These are phyloP conservation scores for Rosa rugosa DNA, from an alignment of 306 rosid genomes.

Conservation along the genomic window DNA sequence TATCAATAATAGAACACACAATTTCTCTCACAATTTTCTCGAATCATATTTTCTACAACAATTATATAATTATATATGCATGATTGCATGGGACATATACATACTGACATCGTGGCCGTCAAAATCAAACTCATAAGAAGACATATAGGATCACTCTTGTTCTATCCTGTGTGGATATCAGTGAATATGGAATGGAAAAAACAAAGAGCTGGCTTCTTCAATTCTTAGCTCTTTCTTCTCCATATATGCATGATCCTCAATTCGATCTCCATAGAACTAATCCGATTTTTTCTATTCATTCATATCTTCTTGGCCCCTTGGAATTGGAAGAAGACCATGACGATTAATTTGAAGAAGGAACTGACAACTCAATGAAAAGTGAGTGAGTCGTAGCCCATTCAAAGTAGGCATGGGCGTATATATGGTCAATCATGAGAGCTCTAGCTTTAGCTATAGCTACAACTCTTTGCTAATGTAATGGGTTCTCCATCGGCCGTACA, in stretches of 20 bases:
- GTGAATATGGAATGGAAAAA: neutral
- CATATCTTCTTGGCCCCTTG: neutral
- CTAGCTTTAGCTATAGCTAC: neutral
- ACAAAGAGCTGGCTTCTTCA: neutral
- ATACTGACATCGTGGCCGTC: constrained; percentile 18
- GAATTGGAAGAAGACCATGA: neutral
- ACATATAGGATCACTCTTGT: constrained; percentile 27
- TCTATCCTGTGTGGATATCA: constrained; percentile 37
- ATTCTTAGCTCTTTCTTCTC: neutral
- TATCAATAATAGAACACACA: too few species aligned
- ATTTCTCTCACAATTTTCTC: too few species aligned
- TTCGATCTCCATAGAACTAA: neutral
- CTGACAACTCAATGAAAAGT: constrained; percentile 37
- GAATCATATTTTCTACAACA: too few species aligned
- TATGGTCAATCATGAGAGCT: neutral
- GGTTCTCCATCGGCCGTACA: neutral
- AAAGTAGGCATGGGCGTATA: constrained; percentile 43
- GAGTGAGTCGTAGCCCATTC: constrained; percentile 40
- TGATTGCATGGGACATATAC: constrained; percentile 13
- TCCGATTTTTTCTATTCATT: neutral
- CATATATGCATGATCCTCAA: constrained; percentile 1
- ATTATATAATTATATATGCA: neutral
- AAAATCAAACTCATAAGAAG: constrained; percentile 23
- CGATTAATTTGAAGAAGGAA: constrained; percentile 20
- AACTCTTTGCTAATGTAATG: neutral